Evolutionary conservation across 1,284 basidiomycete species (phyloP), one percentile per base, ranked within the genome.

Genomic region (Cryptococcus jaspeensis): DNA sequence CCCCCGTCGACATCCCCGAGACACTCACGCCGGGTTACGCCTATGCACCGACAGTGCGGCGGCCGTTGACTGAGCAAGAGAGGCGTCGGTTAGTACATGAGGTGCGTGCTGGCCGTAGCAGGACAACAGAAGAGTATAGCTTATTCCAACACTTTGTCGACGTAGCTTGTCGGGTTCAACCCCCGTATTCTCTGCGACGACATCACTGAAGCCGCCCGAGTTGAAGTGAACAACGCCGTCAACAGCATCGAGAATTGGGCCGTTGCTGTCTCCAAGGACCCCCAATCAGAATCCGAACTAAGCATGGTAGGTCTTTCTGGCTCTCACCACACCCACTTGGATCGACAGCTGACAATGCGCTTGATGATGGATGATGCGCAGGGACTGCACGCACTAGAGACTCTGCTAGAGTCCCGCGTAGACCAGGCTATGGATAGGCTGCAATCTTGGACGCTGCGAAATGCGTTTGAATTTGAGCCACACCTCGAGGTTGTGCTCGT

Each of bases 351-450:
- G 41, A 52, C 35, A 20, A 25, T 18, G 3, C 20, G 46, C n/a
- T 15, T 32, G 47, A 43, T 50, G 15, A 13, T 46, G 35, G 32
- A 43, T 36, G 1, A 15, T 44, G 16, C 42, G 65, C 44, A 74
- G 70, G 74, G 74, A 3, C 53, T 74, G 32, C 70, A 76, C 49
- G 64, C 69, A 15, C 64, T 78, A n/a, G 77, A 79, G 58, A 77
- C 77, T 5, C 60, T 79, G 43, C 58, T 79, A 2, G 75, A 76
- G 53, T 66, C 64, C 12, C 73, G 76, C 36, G 66, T 79, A 48
- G 77, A 79, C 55, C 60, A 66, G 13, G 75, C 76, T 1, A 73
- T 76, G 38, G 78, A 79, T 58, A 75, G 64, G 52, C 74, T 77
- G 36, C 74, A 69, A 13, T 71, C 70, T 38, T 79, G 74, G 67